Evolutionary conservation across 2,329 filamentous ascomycete genomes (phyloP).

Genomic region (Botrytis sinoallii): DNA sequence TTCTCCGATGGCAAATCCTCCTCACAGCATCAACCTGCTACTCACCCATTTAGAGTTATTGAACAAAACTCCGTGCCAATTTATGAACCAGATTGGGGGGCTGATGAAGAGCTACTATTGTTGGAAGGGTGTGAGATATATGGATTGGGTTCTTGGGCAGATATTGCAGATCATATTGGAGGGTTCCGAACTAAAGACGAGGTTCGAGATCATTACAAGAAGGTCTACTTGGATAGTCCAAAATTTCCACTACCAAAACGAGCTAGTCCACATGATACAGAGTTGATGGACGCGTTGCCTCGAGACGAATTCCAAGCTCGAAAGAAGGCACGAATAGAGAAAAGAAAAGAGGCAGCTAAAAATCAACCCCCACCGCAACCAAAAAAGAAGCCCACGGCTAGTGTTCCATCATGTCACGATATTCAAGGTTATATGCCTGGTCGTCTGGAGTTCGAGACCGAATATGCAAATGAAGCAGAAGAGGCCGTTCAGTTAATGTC

Average conservation of each 20-base stretch:
- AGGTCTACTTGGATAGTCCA: slow-evolving; percentile 79
- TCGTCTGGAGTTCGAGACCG: slow-evolving; percentile 93
- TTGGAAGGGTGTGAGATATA: slow-evolving; percentile 95
- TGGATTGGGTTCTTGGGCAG: slow-evolving; percentile 93
- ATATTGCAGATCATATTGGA: slow-evolving; percentile 96
- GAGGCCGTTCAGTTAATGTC: slow-evolving; percentile 98
- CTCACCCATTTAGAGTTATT: slow-evolving; percentile 88
- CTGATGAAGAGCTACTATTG: slow-evolving; percentile 91
- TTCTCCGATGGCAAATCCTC: slow-evolving; percentile 80
- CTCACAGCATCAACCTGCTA: slow-evolving; percentile 79
- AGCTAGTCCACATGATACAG: slow-evolving; percentile 78
- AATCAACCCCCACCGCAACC: slow-evolving; percentile 78
- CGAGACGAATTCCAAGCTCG: slow-evolving; percentile 89
- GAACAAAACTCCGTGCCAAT: slow-evolving; percentile 99
- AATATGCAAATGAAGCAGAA: slow-evolving; percentile 96
- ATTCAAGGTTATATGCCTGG: slow-evolving; percentile 99
- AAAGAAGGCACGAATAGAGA: slow-evolving; percentile 92
- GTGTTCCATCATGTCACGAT: slow-evolving; percentile 93
- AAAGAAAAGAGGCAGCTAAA: slow-evolving; percentile 82
- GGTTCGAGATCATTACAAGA: slow-evolving; percentile 89
- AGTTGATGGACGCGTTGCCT: slow-evolving; percentile 74
- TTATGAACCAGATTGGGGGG: slow-evolving; percentile 91
- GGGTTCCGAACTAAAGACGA: slow-evolving; percentile 94
- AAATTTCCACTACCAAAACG: slow-evolving; percentile 83
- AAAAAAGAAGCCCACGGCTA: slow-evolving; percentile 93